Conservation (phyloP, 139 green algal genomes). For the Choricystis sp. region DNA sequence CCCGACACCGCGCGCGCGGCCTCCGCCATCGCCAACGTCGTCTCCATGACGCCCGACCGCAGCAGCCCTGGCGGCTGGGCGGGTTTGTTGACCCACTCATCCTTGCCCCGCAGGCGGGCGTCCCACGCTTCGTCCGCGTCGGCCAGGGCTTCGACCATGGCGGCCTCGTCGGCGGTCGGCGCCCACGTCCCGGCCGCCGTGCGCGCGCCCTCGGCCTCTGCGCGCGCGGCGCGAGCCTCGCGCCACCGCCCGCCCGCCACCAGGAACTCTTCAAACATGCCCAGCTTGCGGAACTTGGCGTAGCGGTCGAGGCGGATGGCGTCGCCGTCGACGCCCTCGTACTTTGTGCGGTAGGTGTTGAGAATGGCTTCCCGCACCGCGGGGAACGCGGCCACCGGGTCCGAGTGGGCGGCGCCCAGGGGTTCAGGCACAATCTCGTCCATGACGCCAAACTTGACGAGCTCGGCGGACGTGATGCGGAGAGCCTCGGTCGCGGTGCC, state of each 20-base stretch:
- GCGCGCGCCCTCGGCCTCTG: conserved; percentile 31
- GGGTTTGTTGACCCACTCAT: conserved; percentile 55
- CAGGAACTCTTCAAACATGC: conserved; percentile 56
- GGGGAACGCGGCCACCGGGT: conserved; percentile 73
- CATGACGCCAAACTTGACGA: conserved; percentile 72
- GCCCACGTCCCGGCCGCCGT: conserved; percentile 66
- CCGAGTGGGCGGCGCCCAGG: conserved; percentile 69
- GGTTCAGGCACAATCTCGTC: conserved; percentile 81
- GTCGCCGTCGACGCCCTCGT: conserved; percentile 42
- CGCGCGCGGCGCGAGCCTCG: conserved; percentile 24
- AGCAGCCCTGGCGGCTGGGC: conserved; percentile 38
- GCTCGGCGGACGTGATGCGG: conserved; percentile 71
- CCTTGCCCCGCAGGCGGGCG: conserved; percentile 30
- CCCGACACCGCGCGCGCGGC: neutral
- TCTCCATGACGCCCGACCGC: conserved; percentile 12
- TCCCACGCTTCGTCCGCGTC: conserved; percentile 66
- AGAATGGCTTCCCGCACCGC: conserved; percentile 65
- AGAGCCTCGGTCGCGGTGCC: conserved; percentile 75
- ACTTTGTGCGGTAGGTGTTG: conserved; percentile 38
- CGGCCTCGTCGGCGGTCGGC: conserved; percentile 43
- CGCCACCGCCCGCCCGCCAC: conserved; percentile 50
- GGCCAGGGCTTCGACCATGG: conserved; percentile 41
- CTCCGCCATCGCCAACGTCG: neutral
- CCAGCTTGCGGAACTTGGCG: conserved; percentile 67
- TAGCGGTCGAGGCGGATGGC: conserved; percentile 77